Percentiles rank a stretch among this genome's conserved stretches.
These are phyloP conservation scores for Fusarium nisikadoi DNA, from an alignment of 2,329 filamentous ascomycete genomes.

Conservation along the genomic window DNA sequence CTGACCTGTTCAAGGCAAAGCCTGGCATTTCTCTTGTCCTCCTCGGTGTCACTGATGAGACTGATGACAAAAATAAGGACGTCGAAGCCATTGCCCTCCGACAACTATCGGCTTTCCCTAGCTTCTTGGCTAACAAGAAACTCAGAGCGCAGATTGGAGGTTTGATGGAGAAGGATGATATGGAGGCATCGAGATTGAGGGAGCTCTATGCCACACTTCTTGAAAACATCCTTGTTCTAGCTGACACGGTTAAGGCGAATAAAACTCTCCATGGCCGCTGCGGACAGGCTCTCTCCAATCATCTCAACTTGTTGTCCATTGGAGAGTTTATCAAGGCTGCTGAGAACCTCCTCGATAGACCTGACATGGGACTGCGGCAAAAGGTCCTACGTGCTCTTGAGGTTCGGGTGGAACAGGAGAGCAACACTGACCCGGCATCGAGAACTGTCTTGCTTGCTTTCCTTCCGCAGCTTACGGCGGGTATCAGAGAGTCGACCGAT, in stretches of 20 bases:
- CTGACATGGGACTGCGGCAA: constrained; percentile 78
- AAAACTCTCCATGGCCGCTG: constrained; percentile 67
- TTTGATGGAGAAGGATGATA: constrained; percentile 70
- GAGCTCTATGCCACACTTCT: constrained; percentile 76
- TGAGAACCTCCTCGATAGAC: constrained; percentile 80
- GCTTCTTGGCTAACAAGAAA: constrained; percentile 67
- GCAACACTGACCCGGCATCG: constrained; percentile 73
- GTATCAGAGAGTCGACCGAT: constrained; percentile 78
- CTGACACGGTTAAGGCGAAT: constrained; percentile 69
- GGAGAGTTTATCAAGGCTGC: constrained; percentile 90
- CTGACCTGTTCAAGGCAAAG: constrained; percentile 80
- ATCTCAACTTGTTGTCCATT: constrained; percentile 87
- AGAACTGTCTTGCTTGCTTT: constrained; percentile 80
- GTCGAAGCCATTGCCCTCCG: constrained; percentile 62
- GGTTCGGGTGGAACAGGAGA: constrained; percentile 78
- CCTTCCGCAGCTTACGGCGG: constrained; percentile 79
- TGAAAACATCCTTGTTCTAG: constrained; percentile 72
- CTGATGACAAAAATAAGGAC: constrained; percentile 61
- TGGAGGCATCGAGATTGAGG: constrained; percentile 73
- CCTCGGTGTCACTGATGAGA: constrained; percentile 66
- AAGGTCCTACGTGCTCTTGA: constrained; percentile 86
- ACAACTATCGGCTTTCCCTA: constrained; percentile 67
- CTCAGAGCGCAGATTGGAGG: constrained; percentile 66
- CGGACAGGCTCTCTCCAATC: constrained; percentile 77
- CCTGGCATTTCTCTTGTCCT: constrained; percentile 78